phyloP scores from a whole-genome alignment of 106 monocot genomes.

The Phalaenopsis aphrodite region DNA sequence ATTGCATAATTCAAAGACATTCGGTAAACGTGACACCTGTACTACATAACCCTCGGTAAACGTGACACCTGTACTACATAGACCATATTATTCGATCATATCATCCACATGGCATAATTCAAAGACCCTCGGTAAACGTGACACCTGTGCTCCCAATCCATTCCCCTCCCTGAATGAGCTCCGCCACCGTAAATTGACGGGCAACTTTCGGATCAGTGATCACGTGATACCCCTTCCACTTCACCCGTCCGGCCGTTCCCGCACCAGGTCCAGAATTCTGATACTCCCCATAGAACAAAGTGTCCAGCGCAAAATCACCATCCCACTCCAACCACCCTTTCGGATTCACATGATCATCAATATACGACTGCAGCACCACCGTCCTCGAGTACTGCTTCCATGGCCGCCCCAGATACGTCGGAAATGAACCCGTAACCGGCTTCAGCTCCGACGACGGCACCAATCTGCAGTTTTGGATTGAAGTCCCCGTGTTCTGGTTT shows the following conservation, averaged over 20 bases:
- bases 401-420: constrained; percentile 32
- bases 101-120: neutral
- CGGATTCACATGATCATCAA: constrained; percentile 16
- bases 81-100: too few relatives aligned
- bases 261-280: constrained; percentile 30
- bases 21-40: too few relatives aligned
- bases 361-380: constrained; percentile 30
- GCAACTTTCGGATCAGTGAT: constrained; percentile 22
- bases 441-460: constrained; percentile 15
- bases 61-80: too few relatives aligned
- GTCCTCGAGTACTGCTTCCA: constrained; percentile 48
- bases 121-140: constrained; percentile 13
- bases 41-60: too few relatives aligned
- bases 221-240: constrained; percentile 33
- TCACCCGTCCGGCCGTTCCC: constrained; percentile 20
- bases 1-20: too few relatives aligned
- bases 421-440: constrained; percentile 8
- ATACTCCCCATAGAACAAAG: constrained; percentile 34
- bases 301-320: constrained; percentile 21
- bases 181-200: constrained; percentile 16
- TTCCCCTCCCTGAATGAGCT: constrained; percentile 25
- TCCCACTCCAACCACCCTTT: constrained; percentile 36
- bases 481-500: constrained; percentile 39
- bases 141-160: constrained; percentile 27
- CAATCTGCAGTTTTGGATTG: constrained; percentile 24